These are phyloP conservation scores for Luzula sylvatica DNA, from an alignment of 176 grass and related monocot genomes.

Conservation along the genomic window DNA sequence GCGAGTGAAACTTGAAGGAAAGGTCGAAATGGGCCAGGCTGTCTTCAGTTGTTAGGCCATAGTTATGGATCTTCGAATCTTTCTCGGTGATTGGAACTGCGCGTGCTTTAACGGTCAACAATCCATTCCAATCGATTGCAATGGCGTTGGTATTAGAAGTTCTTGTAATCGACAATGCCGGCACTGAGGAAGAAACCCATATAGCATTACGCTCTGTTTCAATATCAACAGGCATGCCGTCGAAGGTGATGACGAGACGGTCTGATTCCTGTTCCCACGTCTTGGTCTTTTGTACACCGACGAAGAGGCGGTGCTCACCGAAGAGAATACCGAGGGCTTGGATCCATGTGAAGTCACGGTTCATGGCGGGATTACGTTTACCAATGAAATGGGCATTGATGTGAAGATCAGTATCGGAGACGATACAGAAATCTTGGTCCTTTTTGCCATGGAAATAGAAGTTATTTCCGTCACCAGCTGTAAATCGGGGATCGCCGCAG, in stretches of 20 bases:
- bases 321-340: constrained; percentile 31
- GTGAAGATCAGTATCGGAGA: constrained; percentile 22
- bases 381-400: constrained; percentile 39
- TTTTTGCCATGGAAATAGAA: constrained; percentile 39
- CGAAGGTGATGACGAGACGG: constrained; percentile 24
- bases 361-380: constrained; percentile 14
- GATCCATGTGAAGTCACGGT: constrained; percentile 34
- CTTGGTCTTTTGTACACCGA: constrained; percentile 23
- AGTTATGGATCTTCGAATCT: constrained; percentile 42
- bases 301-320: constrained; percentile 27
- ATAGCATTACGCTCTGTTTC: background rate
- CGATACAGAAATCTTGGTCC: constrained; percentile 26
- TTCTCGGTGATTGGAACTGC: constrained; percentile 38
- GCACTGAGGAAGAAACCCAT: constrained; percentile 11
- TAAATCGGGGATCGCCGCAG: constrained; percentile 32
- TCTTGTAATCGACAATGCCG: constrained; percentile 13
- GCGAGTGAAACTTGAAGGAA: constrained; percentile 31
- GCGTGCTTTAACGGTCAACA: constrained; percentile 25
- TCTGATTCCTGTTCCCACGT: constrained; percentile 26
- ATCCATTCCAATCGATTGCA: constrained; percentile 5
- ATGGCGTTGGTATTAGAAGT: background rate
- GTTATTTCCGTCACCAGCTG: constrained; percentile 23
- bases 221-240: constrained; percentile 20
- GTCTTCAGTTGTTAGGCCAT: constrained; percentile 25
- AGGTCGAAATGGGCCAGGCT: constrained; percentile 31